These are phyloP conservation scores for Akanthomyces uredinophilus DNA, from an alignment of 2,329 filamentous ascomycete species.

Conservation along the genomic window DNA sequence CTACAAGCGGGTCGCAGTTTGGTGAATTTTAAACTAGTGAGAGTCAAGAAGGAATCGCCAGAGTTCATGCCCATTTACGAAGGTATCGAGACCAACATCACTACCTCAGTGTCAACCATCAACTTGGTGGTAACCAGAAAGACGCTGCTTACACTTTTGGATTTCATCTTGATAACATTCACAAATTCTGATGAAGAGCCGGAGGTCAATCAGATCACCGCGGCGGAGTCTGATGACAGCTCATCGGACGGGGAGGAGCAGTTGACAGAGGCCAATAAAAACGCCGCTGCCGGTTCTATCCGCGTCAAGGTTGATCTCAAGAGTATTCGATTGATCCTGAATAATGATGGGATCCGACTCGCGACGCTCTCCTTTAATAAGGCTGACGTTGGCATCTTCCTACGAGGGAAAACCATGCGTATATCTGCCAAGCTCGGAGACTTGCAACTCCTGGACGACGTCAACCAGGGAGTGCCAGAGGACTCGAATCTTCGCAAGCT, in stretches of 20 bases:
- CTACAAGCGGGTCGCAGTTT: constrained; percentile 73
- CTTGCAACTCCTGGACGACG: constrained; percentile 83
- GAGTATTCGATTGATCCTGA: constrained; percentile 88
- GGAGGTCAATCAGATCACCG: constrained; percentile 17
- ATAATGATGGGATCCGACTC: constrained; percentile 93
- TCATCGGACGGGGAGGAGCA: constrained; percentile 36
- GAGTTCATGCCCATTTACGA: constrained; percentile 91
- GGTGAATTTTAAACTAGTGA: constrained; percentile 82
- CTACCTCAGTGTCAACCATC: constrained; percentile 88
- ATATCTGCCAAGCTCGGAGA: constrained; percentile 84
- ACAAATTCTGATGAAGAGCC: constrained; percentile 48
- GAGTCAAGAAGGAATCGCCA: constrained; percentile 84
- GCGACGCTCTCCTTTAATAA: constrained; percentile 91
- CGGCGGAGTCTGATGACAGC: constrained; percentile 34
- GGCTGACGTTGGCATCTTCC: constrained; percentile 83
- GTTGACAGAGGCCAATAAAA: constrained; percentile 29
- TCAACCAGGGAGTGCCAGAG: constrained; percentile 82
- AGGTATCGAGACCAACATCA: constrained; percentile 88
- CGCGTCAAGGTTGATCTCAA: constrained; percentile 91
- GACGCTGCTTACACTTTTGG: constrained; percentile 84
- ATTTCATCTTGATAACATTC: constrained; percentile 93
- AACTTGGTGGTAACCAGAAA: constrained; percentile 91
- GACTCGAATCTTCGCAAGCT: constrained; percentile 78
- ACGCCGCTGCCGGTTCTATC: constrained; percentile 62
- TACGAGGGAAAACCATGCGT: constrained; percentile 80